A percentile compares a stretch with the other conserved stretches of the same genome.
These are phyloP conservation scores for Calvatia gigantea DNA, from an alignment of 768 basidiomycete genomes.

Conservation along the genomic window DNA sequence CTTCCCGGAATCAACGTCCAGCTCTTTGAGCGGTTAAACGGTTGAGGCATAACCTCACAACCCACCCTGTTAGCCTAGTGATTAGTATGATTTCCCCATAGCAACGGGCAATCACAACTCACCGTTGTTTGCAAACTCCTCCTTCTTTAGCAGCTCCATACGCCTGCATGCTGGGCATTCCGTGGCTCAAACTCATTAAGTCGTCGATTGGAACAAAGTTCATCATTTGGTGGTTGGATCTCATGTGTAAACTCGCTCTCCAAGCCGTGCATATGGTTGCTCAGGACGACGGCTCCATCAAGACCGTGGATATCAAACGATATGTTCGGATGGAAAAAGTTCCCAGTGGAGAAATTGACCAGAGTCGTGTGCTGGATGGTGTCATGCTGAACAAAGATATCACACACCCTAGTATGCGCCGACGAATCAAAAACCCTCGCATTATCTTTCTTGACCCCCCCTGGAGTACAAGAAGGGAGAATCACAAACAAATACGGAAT, in stretches of 20 bases:
- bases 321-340: constrained; percentile 98
- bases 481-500: constrained; percentile 97
- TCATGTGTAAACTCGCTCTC: constrained; percentile 95
- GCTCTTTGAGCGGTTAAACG: constrained; percentile 37
- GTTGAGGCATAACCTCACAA: constrained; percentile 61
- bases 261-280: constrained; percentile 90
- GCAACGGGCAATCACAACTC: constrained; percentile 18
- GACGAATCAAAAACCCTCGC: constrained; percentile 85
- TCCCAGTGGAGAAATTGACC: constrained; percentile 96
- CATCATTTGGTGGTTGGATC: constrained; percentile 91
- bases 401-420: constrained; percentile 94
- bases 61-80: constrained; percentile 46
- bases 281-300: constrained; percentile 60
- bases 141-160: constrained; percentile 44
- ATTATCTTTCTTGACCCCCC: constrained; percentile 89
- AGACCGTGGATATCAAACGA: constrained; percentile 96
- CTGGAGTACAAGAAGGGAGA: constrained; percentile 99
- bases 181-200: constrained; percentile 93
- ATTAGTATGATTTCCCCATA: neutral
- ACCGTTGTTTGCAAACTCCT: constrained; percentile 47
- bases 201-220: constrained; percentile 99
- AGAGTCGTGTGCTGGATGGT: constrained; percentile 80
- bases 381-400: constrained; percentile 99
- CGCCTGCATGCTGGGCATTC: constrained; percentile 75
- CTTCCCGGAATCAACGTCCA: constrained; percentile 41